A percentile compares a stretch with the other conserved stretches of the same genome.
Evolutionary conservation across 164 flowering plant genomes (phyloP).

Genomic region (Magnolia officinalis): DNA sequence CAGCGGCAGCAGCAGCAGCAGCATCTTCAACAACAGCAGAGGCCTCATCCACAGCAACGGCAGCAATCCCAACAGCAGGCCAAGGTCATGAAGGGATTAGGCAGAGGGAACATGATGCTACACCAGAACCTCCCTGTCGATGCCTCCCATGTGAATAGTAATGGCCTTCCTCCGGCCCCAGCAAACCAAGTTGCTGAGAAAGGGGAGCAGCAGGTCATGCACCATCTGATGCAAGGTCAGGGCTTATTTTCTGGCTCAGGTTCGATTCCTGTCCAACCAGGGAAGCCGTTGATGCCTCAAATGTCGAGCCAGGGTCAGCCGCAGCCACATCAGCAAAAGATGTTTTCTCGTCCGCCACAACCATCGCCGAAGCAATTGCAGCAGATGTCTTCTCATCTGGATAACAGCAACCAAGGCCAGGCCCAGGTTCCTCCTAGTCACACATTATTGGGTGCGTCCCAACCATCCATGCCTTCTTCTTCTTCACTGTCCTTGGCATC

Average conservation of each 20-base stretch:
- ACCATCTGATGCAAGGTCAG: slow-evolving; percentile 48
- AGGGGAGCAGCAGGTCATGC: slow-evolving; percentile 55
- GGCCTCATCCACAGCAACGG: slow-evolving; percentile 67
- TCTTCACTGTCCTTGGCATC: slow-evolving; percentile 23
- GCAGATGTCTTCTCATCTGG: slow-evolving; percentile 44
- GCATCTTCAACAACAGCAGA: slow-evolving; percentile 36
- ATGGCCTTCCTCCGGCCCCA: slow-evolving; percentile 46
- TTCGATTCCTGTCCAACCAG: slow-evolving; percentile 35
- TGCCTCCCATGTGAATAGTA: slow-evolving; percentile 56
- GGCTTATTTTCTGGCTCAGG: slow-evolving; percentile 48
- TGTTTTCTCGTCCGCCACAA: slow-evolving; percentile 32
- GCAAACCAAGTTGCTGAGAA: slow-evolving; percentile 54
- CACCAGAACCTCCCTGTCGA: slow-evolving; percentile 58
- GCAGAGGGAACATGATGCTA: slow-evolving; percentile 53
- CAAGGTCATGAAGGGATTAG: slow-evolving; percentile 63
- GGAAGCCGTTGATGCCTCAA: slow-evolving; percentile 41
- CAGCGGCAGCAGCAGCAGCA: slow-evolving; percentile 62
- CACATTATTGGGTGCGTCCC: slow-evolving; percentile 21
- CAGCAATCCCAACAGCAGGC: slow-evolving; percentile 63
- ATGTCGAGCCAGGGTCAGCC: slow-evolving; percentile 37
- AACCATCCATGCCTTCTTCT: slow-evolving; percentile 29
- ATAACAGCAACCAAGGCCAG: slow-evolving; percentile 47
- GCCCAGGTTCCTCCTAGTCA: slow-evolving; percentile 35
- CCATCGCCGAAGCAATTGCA: slow-evolving; percentile 42
- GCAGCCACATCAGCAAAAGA: slow-evolving; percentile 44